phyloP scores from a whole-genome alignment of 2,329 filamentous ascomycete genomes.

The Nemania abortiva region DNA sequence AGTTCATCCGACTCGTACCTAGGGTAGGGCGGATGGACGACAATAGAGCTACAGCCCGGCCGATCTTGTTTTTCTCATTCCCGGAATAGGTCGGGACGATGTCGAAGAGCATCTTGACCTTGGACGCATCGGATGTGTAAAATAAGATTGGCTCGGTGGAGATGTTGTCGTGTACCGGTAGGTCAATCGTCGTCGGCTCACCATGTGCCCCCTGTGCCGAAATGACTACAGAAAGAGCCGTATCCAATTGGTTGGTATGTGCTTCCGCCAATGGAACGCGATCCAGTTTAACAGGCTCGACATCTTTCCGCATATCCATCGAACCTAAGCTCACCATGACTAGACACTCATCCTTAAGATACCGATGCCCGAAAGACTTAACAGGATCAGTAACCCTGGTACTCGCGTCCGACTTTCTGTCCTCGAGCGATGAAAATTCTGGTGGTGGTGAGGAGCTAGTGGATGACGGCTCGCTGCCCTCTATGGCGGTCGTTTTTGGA shows the following conservation, averaged over 20 bases:
- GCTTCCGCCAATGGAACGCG: slow-evolving; percentile 88
- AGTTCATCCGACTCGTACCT: slow-evolving; percentile 86
- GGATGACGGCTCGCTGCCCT: slow-evolving; percentile 43
- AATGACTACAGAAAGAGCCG: slow-evolving; percentile 90
- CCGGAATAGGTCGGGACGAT: slow-evolving; percentile 96
- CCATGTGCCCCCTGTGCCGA: slow-evolving; percentile 87
- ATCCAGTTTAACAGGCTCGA: slow-evolving; percentile 86
- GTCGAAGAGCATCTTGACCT: slow-evolving; percentile 92
- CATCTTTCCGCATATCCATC: slow-evolving; percentile 89
- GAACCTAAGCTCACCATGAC: slow-evolving; percentile 92
- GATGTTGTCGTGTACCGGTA: slow-evolving; percentile 94
- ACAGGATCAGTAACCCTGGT: slow-evolving; percentile 77
- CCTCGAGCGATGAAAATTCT: slow-evolving; percentile 71
- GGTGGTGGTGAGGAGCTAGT: slow-evolving; percentile 57
- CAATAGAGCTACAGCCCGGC: slow-evolving; percentile 87
- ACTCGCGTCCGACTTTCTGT: slow-evolving; percentile 65
- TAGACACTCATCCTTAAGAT: slow-evolving; percentile 88
- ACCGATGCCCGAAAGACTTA: slow-evolving; percentile 96
- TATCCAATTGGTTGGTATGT: slow-evolving; percentile 93
- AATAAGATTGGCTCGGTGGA: slow-evolving; percentile 95
- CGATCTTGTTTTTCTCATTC: slow-evolving; percentile 87
- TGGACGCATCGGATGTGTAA: slow-evolving; percentile 78
- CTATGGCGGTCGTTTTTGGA: slow-evolving; percentile 49
- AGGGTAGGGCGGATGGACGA: slow-evolving; percentile 86
- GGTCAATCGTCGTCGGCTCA: slow-evolving; percentile 88